A percentile compares a stretch with the other conserved stretches of the same genome.
Evolutionary conservation across 352 stramenopile genomes (phyloP).

Genomic region (Phytophthora melonis): DNA sequence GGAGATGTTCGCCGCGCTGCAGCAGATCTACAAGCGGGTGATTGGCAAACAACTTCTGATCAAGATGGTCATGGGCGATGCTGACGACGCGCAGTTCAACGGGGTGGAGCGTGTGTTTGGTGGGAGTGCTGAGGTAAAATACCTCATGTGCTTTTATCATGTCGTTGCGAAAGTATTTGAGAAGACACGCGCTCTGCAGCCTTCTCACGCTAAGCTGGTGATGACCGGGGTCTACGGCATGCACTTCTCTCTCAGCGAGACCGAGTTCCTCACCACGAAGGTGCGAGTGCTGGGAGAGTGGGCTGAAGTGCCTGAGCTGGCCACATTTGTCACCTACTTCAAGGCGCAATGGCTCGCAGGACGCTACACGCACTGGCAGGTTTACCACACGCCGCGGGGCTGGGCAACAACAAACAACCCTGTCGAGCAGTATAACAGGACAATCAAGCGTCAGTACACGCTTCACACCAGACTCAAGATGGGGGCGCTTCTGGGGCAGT

Average conservation of each 20-base stretch:
- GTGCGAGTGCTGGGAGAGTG: neutral
- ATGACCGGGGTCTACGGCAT: neutral
- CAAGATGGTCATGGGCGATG: neutral
- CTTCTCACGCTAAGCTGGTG: neutral
- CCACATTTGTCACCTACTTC: neutral
- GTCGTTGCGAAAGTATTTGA: neutral
- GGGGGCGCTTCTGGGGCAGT: neutral
- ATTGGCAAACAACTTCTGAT: neutral
- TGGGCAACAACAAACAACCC: slow-evolving; percentile 4
- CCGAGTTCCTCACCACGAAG: neutral
- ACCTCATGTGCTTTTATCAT: neutral
- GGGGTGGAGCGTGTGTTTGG: neutral
- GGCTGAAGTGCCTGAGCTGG: neutral
- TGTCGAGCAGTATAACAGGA: slow-evolving; percentile 2
- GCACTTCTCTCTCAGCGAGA: neutral
- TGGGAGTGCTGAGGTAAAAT: neutral
- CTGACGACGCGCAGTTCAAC: neutral
- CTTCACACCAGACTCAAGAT: neutral
- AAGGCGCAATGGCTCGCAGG: neutral
- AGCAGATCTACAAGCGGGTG: neutral
- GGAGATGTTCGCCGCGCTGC: neutral
- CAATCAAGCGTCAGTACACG: neutral
- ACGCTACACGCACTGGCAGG: neutral
- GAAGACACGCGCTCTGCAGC: neutral
- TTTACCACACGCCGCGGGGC: slow-evolving; percentile 2